These are phyloP conservation scores for Teratosphaeria viscida DNA, from an alignment of 2,329 filamentous ascomycete species.

Conservation along the genomic window DNA sequence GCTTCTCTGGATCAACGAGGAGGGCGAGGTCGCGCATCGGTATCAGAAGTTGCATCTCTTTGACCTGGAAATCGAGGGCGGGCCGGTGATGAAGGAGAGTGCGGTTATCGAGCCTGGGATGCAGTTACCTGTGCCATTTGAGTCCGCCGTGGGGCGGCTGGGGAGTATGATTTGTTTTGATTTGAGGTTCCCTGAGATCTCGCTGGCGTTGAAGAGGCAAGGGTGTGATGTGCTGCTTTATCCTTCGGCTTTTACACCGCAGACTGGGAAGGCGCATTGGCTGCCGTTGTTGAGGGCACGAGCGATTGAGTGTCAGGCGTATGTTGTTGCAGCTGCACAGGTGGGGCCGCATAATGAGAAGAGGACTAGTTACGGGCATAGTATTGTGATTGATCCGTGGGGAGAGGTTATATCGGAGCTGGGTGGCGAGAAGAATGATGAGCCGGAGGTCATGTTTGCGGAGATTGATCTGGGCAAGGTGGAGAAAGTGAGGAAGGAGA, in stretches of 20 bases:
- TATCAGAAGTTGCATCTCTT: slow-evolving; percentile 94
- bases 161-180: slow-evolving; percentile 86
- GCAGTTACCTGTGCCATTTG: slow-evolving; percentile 56
- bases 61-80: slow-evolving; percentile 48
- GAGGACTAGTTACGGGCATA: slow-evolving; percentile 73
- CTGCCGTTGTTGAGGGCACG: slow-evolving; percentile 64
- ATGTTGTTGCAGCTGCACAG: slow-evolving; percentile 79
- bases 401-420: slow-evolving; percentile 61
- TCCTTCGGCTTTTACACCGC: slow-evolving; percentile 81
- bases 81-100: slow-evolving; percentile 52
- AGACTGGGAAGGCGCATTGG: slow-evolving; percentile 82
- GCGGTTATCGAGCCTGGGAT: slow-evolving; percentile 58
- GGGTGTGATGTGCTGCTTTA: slow-evolving; percentile 71
- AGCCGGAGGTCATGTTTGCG: slow-evolving; percentile 33
- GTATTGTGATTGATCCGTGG: slow-evolving; percentile 80
- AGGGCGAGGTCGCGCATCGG: slow-evolving; percentile 47
- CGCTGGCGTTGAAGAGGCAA: slow-evolving; percentile 53
- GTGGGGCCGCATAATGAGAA: slow-evolving; percentile 63
- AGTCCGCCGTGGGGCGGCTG: slow-evolving; percentile 62
- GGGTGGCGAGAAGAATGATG: slow-evolving; percentile 36
- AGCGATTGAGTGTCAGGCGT: slow-evolving; percentile 82
- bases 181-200: slow-evolving; percentile 69
- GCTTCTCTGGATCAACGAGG: slow-evolving; percentile 54
- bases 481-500: slow-evolving; percentile 26
- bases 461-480: slow-evolving; percentile 30